Percentiles rank a stretch among this genome's conserved stretches.
These are phyloP conservation scores for Dittrichia graveolens DNA, from an alignment of 129 eudicot genomes.

Conservation along the genomic window DNA sequence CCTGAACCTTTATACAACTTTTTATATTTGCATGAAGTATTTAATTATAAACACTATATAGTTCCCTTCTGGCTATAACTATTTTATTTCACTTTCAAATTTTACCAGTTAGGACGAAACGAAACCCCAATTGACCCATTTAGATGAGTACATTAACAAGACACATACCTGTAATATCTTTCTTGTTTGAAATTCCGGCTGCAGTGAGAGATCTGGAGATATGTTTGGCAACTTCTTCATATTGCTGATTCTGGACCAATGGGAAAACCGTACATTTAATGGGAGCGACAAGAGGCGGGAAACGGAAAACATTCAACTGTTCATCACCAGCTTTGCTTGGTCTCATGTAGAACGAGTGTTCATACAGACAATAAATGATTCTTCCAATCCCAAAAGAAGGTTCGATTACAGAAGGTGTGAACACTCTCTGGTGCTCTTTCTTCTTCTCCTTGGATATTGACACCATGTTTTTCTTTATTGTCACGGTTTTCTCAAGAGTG, in stretches of 20 bases:
- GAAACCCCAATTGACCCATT: no score
- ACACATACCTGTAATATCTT: conserved; percentile 64
- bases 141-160: no score
- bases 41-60: no score
- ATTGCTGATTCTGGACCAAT: conserved; percentile 68
- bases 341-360: conserved; percentile 71
- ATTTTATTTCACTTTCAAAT: no score
- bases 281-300: conserved; percentile 79
- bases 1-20: no score
- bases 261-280: conserved; percentile 86
- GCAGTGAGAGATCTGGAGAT: conserved; percentile 58
- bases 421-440: conserved; percentile 76
- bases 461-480: conserved; percentile 58
- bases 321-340: conserved; percentile 76
- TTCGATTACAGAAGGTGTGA: conserved; percentile 82
- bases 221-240: conserved; percentile 57
- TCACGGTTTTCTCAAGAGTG: conserved; percentile 54
- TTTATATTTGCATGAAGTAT: no score
- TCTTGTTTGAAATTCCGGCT: conserved; percentile 58
- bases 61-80: no score
- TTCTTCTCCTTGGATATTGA: conserved; percentile 67
- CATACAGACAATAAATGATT: conserved; percentile 73
- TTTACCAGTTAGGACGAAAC: no score
- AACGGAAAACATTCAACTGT: conserved; percentile 74
- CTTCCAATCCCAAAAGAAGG: conserved; percentile 92